Conservation (phyloP, 495 filamentous ascomycete species). For the Amorphotheca resinae region DNA sequence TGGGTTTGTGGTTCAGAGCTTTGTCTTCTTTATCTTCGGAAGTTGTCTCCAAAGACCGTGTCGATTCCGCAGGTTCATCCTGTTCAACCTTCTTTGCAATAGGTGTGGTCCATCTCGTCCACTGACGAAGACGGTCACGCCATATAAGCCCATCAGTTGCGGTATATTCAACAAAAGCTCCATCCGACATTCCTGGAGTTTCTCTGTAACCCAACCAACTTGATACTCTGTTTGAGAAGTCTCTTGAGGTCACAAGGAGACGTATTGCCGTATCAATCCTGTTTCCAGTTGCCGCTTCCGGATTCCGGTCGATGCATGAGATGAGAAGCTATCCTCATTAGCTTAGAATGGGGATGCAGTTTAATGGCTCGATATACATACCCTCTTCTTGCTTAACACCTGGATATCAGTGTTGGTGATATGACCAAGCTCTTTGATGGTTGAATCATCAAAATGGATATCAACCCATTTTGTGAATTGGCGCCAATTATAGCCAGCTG, state of each 20-base stretch:
- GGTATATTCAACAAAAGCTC: constrained; percentile 6
- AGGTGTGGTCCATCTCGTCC: constrained; percentile 26
- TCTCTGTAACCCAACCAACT: constrained; percentile 1
- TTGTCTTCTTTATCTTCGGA: background rate
- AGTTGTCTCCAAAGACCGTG: too few relatives aligned
- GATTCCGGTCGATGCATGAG: background rate
- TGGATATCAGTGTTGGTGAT: constrained; percentile 30
- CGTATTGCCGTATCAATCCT: constrained; percentile 29
- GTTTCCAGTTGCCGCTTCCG: constrained; percentile 1
- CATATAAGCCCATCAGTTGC: constrained; percentile 24
- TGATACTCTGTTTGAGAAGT: constrained; percentile 10
- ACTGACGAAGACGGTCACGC: constrained; percentile 29
- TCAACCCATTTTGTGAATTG: constrained; percentile 3
- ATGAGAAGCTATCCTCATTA: constrained; percentile 7
- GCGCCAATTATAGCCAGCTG: constrained; percentile 2
- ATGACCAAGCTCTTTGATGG: constrained; percentile 28
- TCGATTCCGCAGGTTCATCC: background rate
- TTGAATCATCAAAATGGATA: constrained; percentile 5
- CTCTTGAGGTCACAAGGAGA: constrained; percentile 28
- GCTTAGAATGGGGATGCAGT: background rate
- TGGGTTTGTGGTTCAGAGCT: background rate
- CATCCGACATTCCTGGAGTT: background rate
- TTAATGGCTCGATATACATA: background rate
- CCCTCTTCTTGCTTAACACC: background rate
- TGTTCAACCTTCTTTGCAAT: background rate